Conservation (phyloP, 805 yeast genomes). For the Scheffersomyces stipitis region DNA sequence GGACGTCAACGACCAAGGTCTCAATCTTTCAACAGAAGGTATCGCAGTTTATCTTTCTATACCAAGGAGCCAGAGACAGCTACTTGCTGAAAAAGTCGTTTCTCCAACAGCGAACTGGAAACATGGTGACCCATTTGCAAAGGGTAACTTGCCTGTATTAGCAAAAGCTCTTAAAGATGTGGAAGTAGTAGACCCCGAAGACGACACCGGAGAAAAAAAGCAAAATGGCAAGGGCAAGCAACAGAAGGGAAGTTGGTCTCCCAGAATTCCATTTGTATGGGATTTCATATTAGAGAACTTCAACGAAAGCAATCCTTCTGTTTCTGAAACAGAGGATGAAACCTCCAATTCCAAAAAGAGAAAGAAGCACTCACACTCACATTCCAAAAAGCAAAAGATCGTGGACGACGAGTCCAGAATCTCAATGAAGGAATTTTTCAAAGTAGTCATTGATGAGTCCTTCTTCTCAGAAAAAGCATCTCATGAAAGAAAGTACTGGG, state of each 20-base stretch:
- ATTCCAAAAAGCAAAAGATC: conserved; percentile 20
- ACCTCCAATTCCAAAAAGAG: conserved; percentile 35
- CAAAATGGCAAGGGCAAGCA: conserved; percentile 29
- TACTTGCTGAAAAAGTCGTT: conserved; percentile 8
- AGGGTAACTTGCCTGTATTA: conserved; percentile 61
- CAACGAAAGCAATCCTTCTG: conserved; percentile 12
- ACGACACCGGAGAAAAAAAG: conserved; percentile 13
- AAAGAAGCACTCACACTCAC: conserved; percentile 35
- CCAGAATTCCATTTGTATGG: conserved; percentile 80
- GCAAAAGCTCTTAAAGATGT: conserved; percentile 65
- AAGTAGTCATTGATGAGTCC: conserved; percentile 72
- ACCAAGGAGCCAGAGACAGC: conserved; percentile 27
- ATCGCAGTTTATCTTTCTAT: conserved; percentile 65
- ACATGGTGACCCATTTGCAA: conserved; percentile 68
- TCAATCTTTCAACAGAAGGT: conserved; percentile 76
- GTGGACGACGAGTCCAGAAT: conserved; percentile 26
- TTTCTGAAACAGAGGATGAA: conserved; percentile 19
- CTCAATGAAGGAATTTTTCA: conserved; percentile 68
- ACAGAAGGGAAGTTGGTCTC: conserved; percentile 71
- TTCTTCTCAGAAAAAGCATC: conserved; percentile 77
- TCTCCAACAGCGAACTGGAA: conserved; percentile 54
- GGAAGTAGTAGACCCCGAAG: conserved; percentile 36
- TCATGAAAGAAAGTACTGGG: conserved; percentile 83
- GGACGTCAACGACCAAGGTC: conserved; percentile 49
- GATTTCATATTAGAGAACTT: conserved; percentile 51